Conservation (phyloP, 1,284 basidiomycete genomes). For the Fomitopsis betulina region DNA sequence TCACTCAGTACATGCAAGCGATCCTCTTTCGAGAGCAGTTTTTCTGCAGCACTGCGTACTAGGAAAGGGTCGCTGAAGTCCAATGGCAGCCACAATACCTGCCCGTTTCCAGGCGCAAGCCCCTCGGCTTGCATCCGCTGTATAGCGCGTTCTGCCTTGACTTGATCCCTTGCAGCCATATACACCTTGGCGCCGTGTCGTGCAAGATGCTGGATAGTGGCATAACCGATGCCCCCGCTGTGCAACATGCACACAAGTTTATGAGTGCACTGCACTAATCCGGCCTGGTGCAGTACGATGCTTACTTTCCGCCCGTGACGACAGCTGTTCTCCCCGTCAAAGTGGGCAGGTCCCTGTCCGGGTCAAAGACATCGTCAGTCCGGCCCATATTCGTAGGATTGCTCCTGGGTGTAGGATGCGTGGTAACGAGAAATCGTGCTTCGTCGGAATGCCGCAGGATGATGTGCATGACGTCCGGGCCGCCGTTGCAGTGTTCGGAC, state of each 20-base stretch:
- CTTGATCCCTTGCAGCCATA: constrained; percentile 34
- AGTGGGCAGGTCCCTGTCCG: constrained; percentile 29
- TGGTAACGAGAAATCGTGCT: no score
- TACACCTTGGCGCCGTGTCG: constrained; percentile 40
- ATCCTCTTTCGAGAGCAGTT: constrained; percentile 40
- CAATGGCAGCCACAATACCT: constrained; percentile 41
- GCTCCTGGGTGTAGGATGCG: no score
- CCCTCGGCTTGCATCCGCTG: constrained; percentile 30
- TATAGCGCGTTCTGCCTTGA: constrained; percentile 35
- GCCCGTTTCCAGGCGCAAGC: constrained; percentile 27
- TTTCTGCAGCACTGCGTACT: constrained; percentile 41
- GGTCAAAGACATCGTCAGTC: constrained; percentile 19
- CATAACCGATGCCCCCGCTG: constrained; percentile 37
- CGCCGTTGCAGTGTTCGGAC: no score
- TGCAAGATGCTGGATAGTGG: constrained; percentile 35
- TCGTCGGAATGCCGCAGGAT: no score
- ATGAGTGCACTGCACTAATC: neutral
- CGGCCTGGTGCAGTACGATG: neutral
- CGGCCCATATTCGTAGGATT: constrained; percentile 3
- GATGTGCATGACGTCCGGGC: no score
- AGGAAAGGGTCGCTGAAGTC: constrained; percentile 41
- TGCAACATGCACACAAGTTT: neutral
- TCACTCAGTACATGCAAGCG: constrained; percentile 42
- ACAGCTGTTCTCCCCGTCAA: constrained; percentile 35
- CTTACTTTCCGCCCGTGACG: constrained; percentile 39